phyloP scores from a whole-genome alignment of 805 yeast species.

The Myxozyma geophila region DNA sequence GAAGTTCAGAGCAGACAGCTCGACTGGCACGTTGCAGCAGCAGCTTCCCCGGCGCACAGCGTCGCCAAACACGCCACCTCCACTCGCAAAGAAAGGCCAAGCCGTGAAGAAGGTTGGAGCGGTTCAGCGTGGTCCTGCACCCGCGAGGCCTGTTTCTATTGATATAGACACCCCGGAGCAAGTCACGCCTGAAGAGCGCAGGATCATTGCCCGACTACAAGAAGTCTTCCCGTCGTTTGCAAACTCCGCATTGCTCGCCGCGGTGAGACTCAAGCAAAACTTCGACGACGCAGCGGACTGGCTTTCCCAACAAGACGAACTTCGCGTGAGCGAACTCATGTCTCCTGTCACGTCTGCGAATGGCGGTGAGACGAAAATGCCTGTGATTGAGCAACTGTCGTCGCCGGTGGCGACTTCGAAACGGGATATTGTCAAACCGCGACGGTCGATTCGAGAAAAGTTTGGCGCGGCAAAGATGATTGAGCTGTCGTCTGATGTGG shows the following conservation, averaged over 20 bases:
- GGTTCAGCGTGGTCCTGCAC: constrained; percentile 35
- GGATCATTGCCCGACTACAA: constrained; percentile 22
- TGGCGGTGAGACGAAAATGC: background rate
- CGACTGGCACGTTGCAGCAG: background rate
- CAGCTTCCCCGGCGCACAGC: background rate
- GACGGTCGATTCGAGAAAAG: constrained; percentile 47
- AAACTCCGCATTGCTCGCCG: constrained; percentile 23
- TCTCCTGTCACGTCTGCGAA: background rate
- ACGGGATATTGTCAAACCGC: constrained; percentile 42
- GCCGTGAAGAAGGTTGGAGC: constrained; percentile 24
- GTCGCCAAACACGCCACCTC: background rate
- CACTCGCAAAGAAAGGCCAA: constrained; percentile 17
- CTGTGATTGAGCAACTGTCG: background rate
- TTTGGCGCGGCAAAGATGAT: constrained; percentile 37
- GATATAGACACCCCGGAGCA: constrained; percentile 22
- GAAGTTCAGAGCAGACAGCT: constrained; percentile 16
- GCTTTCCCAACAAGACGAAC: constrained; percentile 43
- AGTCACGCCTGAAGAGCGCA: constrained; percentile 16
- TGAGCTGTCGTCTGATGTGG: constrained; percentile 26
- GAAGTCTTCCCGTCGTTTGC: constrained; percentile 32
- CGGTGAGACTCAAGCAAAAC: constrained; percentile 33
- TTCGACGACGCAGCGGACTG: constrained; percentile 47
- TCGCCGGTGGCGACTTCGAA: constrained; percentile 37
- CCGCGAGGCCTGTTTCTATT: constrained; percentile 34
- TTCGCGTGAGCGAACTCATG: constrained; percentile 33